Conservation (phyloP, 495 filamentous ascomycete genomes). For the Penicillium roqueforti region DNA sequence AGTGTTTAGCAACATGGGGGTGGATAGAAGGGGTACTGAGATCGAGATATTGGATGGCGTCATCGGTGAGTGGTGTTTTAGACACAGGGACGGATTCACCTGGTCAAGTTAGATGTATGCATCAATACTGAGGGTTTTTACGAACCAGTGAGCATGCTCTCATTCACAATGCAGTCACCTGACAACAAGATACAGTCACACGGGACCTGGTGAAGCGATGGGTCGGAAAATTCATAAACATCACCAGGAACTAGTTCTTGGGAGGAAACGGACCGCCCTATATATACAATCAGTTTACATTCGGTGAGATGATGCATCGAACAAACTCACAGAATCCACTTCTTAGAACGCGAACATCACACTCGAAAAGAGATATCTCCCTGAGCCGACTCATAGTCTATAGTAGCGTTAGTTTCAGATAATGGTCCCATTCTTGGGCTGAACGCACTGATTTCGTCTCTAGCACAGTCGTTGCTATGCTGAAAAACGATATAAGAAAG, state of each 20-base stretch:
- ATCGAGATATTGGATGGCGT: conserved; percentile 68
- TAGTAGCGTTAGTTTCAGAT: conserved; percentile 21
- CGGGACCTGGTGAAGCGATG: conserved; percentile 86
- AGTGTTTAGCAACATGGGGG: conserved; percentile 76
- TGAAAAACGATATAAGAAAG: conserved; percentile 88
- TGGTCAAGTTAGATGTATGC: conserved; percentile 28
- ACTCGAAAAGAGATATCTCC: conserved; percentile 92
- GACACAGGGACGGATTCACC: conserved; percentile 97
- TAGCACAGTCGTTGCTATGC: conserved; percentile 81
- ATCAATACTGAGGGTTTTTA: background rate
- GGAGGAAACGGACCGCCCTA: conserved; percentile 82
- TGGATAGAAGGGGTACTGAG: conserved; percentile 73
- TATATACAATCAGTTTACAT: conserved; percentile 6
- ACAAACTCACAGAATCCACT: conserved; percentile 82
- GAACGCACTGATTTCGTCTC: conserved; percentile 77
- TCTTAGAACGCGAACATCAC: conserved; percentile 86
- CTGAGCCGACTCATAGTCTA: conserved; percentile 87
- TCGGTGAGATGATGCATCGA: conserved; percentile 1
- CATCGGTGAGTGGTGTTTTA: conserved; percentile 81
- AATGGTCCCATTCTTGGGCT: background rate
- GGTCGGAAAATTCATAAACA: conserved; percentile 96
- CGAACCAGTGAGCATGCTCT: conserved; percentile 94
- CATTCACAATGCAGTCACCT: conserved; percentile 97
- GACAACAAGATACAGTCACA: conserved; percentile 89
- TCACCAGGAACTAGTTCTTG: conserved; percentile 91